A percentile compares a stretch with the other conserved stretches of the same genome.
These are phyloP conservation scores for Pleoardoris graminearum DNA, from an alignment of 2,329 filamentous ascomycete species.

Conservation along the genomic window DNA sequence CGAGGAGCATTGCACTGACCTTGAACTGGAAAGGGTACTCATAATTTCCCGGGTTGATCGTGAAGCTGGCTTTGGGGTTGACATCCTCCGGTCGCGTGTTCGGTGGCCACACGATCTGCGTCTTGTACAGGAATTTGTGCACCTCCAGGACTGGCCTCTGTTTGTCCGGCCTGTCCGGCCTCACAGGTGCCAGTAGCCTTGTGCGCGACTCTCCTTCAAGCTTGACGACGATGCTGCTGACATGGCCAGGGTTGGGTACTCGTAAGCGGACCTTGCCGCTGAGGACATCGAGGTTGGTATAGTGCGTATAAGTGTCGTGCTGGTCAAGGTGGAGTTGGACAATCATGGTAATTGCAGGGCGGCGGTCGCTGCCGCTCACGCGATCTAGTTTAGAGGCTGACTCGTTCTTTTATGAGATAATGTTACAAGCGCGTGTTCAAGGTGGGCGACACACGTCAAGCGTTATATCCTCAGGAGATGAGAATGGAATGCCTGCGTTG, in stretches of 20 bases:
- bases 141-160: slow-evolving; percentile 54
- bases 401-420: slow-evolving; percentile 18
- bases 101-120: slow-evolving; percentile 72
- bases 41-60: slow-evolving; percentile 70
- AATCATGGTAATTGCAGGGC: slow-evolving; percentile 36
- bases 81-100: slow-evolving; percentile 46
- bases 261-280: slow-evolving; percentile 58
- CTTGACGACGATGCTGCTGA: slow-evolving; percentile 71
- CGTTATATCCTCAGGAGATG: slow-evolving; percentile 17
- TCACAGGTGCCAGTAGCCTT: slow-evolving; percentile 58
- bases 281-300: slow-evolving; percentile 78
- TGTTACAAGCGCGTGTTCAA: slow-evolving; percentile 20
- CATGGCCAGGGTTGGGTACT: slow-evolving; percentile 49
- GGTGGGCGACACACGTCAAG: slow-evolving; percentile 25
- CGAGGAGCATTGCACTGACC: slow-evolving; percentile 50
- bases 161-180: slow-evolving; percentile 47
- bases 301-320: slow-evolving; percentile 60
- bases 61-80: slow-evolving; percentile 54
- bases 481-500: slow-evolving; percentile 13
- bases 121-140: slow-evolving; percentile 71
- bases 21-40: slow-evolving; percentile 80
- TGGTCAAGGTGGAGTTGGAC: slow-evolving; percentile 68
- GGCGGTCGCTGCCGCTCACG: slow-evolving; percentile 4
- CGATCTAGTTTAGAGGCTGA: neutral
- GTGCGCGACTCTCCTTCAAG: slow-evolving; percentile 79